These are phyloP conservation scores for Neofusicoccum sp. DNA, from an alignment of 2,329 filamentous ascomycete genomes.

Conservation along the genomic window DNA sequence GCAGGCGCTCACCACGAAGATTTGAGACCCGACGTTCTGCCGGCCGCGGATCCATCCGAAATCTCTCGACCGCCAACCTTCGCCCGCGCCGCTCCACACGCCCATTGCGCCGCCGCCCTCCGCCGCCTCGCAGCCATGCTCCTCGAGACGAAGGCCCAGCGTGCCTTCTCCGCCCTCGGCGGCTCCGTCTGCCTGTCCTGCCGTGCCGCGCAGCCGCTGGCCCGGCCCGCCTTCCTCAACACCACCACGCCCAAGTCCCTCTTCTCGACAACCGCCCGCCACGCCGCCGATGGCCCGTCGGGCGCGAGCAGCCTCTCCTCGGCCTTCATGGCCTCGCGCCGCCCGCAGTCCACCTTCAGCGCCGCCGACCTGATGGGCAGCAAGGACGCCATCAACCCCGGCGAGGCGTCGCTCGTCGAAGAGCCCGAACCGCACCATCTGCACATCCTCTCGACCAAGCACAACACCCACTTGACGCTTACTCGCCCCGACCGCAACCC, in stretches of 20 bases:
- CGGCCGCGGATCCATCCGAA: background rate
- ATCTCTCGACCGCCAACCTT: background rate
- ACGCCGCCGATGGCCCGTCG: background rate
- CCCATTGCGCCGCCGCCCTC: conserved; percentile 1
- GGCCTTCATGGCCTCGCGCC: background rate
- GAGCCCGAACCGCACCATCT: conserved; percentile 72
- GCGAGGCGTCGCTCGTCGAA: background rate
- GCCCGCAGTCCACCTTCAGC: background rate
- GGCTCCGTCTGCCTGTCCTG: conserved; percentile 12
- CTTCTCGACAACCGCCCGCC: conserved; percentile 14
- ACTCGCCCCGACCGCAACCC: conserved; percentile 79
- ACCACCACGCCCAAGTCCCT: background rate
- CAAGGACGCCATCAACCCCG: background rate
- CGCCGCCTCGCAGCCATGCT: background rate
- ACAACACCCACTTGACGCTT: conserved; percentile 94
- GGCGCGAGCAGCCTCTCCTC: background rate
- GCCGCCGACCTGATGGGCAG: background rate
- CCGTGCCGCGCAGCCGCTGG: conserved; percentile 1
- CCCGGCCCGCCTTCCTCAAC: conserved; percentile 6
- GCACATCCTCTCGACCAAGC: conserved; percentile 83
- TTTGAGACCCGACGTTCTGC: conserved; percentile 10
- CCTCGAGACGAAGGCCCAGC: background rate
- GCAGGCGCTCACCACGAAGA: background rate
- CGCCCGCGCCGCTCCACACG: background rate
- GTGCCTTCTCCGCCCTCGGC: conserved; percentile 6